Evolutionary conservation across 2,329 filamentous ascomycete species (phyloP), one percentile per base, ranked within the genome.

Genomic region (Botryotinia narcissicola): DNA sequence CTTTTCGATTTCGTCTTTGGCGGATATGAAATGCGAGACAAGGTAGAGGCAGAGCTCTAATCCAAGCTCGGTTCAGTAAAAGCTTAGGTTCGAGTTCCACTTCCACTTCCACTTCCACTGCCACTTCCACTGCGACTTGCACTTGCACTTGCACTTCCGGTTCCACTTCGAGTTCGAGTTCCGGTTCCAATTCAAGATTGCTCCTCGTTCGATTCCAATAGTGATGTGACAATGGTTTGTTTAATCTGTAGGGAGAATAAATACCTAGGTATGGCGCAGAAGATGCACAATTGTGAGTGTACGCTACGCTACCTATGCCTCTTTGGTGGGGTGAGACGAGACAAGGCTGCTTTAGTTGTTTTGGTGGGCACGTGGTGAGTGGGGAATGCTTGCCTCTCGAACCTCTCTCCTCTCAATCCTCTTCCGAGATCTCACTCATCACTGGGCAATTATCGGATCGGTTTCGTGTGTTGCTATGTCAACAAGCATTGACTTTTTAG

Each of bases 381-480:
- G n/a, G 51, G 46, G 46, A 35, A 67, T 18, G 46, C 25, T 29
- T 40, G 20, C 46, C 37, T 40, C 54, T 51, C 46, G 44, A 20
- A 20, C 44, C 20, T 46, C 25, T n/a, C 46, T 51, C 46, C 46
- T 12, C 25, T n/a, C 48, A n/a, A n/a, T 6, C 48, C 48, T 51
- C 48, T 54, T 54, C 35, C 22, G 60, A 64, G 22, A 60, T 29
- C 35, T 61, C 35, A 61, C 16, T 61, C 18, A 20, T 37, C 59
- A 60, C 59, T 25, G 35, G 51, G 16, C 51, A 57, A 18, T 32
- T 57, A 10, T 44, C 62, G 37, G 44, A 46, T 44, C 25, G n/a
- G n/a, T 6, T 37, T 54, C n/a, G 25, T 29, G 25, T n/a, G 68
- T 70, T 70, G 54, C 68, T 40, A 29, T 70, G 68, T 70, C 59